Base-by-base conservation (phyloP, 2,329 filamentous ascomycete genomes). In the Aspergillus ustus region DNA sequence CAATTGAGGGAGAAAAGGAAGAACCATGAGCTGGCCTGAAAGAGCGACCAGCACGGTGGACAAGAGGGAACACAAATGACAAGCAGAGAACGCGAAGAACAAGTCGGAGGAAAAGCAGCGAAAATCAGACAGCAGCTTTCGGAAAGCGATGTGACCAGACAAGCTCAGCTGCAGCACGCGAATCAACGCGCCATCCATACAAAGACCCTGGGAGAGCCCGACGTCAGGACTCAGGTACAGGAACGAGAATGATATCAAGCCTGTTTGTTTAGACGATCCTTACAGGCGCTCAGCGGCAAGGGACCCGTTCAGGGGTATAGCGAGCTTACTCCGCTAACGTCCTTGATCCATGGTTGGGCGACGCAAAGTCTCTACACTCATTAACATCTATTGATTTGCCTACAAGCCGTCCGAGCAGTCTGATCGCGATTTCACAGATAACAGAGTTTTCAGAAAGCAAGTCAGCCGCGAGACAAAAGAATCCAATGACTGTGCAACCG, bases 251-350 rank as follows among this genome's bases (percentile, higher is more conserved):
- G 57, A 54, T 59, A 52, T 58, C 56, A 58, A 46, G 29, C 40
- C 20, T 50, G 56, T 52, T 52, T 58, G 48, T 52, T 44, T 29
- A 43, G 48, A 49, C 28, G 37, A 52, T 58, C 56, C 56, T 58
- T 58, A 46, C 56, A 57, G 48, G 34, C 2, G 22, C 48, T 44
- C n/a, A n/a, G n/a, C n/a, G n/a, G 56, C 34, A 58, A 58, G 56
- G 55, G 55, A 50, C 45, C 55, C 55, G 55, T 57, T 58, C 56
- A 58, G 56, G 56, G 56, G 56, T 19, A 40, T 25, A 25, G 6
- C 22, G 29, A 53, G 51, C 22, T 28, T 29, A 50, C 29, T 15
- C 48, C 48, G 29, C 28, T 40, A 40, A 17, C 34, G 34, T 44
- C 52, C 11, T 46, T n/a, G 37, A 34, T 34, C 46, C 34, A 45